These are phyloP conservation scores for Herpotrichia juniperi DNA, from an alignment of 2,329 filamentous ascomycete species.

Conservation along the genomic window DNA sequence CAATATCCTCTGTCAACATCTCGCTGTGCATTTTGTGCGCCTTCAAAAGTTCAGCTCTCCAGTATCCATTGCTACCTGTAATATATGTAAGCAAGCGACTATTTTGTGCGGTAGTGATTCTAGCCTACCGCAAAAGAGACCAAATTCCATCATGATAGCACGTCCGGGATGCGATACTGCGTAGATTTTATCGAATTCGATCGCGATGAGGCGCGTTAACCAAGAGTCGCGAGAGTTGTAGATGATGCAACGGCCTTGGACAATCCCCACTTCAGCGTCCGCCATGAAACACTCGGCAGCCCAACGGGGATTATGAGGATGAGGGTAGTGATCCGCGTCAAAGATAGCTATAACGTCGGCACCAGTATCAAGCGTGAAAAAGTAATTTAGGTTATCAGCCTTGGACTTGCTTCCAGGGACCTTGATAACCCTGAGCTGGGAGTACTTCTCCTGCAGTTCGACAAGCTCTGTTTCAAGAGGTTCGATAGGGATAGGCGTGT, in stretches of 20 bases:
- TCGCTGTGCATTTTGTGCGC: constrained; percentile 52
- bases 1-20: constrained; percentile 57
- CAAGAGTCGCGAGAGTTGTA: constrained; percentile 52
- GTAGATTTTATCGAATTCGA: constrained; percentile 58
- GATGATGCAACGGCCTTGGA: constrained; percentile 55
- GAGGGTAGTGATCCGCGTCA: constrained; percentile 55
- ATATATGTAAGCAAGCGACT: background rate
- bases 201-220: constrained; percentile 50
- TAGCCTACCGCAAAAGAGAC: constrained; percentile 47
- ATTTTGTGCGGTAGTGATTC: background rate
- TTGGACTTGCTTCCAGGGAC: constrained; percentile 53
- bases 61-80: constrained; percentile 51
- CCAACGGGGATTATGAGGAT: constrained; percentile 54
- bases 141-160: constrained; percentile 51
- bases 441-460: constrained; percentile 39
- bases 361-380: constrained; percentile 47
- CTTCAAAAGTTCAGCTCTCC: constrained; percentile 47
- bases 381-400: constrained; percentile 55
- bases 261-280: constrained; percentile 49
- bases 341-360: constrained; percentile 52
- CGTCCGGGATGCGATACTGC: constrained; percentile 55
- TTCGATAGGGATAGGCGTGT: constrained; percentile 51
- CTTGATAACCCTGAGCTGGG: constrained; percentile 50
- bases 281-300: constrained; percentile 51
- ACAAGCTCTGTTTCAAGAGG: constrained; percentile 49